Evolutionary conservation across 2,329 filamentous ascomycete genomes (phyloP), one percentile per base, ranked within the genome.

Genomic region (Colletotrichum trifolii): DNA sequence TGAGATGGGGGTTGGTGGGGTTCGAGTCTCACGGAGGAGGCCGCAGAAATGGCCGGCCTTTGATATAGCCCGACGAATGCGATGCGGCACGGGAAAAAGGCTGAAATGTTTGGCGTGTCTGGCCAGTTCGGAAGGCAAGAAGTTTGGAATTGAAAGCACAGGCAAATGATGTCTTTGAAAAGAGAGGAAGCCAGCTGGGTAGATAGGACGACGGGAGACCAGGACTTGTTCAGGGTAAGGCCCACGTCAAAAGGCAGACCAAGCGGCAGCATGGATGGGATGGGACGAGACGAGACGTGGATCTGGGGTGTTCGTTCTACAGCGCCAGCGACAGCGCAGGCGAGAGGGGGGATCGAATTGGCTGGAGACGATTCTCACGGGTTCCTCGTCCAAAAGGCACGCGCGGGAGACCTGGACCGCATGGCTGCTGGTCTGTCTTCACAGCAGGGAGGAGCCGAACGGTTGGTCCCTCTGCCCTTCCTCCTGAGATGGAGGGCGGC

Each of bases 1-100:
- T 67, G 47, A 60, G 66, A 59, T 50, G 63, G 66, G 63, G 64
- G 66, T 48, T 57, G 52, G 64, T 56, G 61, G 52, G 66, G 66
- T 68, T 66, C 43, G 39, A 64, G 45, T 61, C 49, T 57, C 46
- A 49, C 55, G 54, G 45, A 55, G 54, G 52, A 60, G 64, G 54
- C 55, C 49, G 65, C 60, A 67, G 54, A 64, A 63, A 56, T 61
- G 68, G 63, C 63, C 59, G 55, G 66, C 55, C 58, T 54, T 45
- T 61, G 36, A 48, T 52, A 17, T 50, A 8, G 55, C 54, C 54
- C 36, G 62, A 60, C 38, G 38, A 47, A 67, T 57, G 63, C 25
- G 54, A 38, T 54, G 63, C 48, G 54, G 66, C 66, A 54, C 57
- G 17, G 47, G 33, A 47, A 43, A 40, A 49, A 12, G 35, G n/a